Evolutionary conservation across 805 yeast species (phyloP), one percentile per base, ranked within the genome.

Genomic region (Dipodascus geniculatus): DNA sequence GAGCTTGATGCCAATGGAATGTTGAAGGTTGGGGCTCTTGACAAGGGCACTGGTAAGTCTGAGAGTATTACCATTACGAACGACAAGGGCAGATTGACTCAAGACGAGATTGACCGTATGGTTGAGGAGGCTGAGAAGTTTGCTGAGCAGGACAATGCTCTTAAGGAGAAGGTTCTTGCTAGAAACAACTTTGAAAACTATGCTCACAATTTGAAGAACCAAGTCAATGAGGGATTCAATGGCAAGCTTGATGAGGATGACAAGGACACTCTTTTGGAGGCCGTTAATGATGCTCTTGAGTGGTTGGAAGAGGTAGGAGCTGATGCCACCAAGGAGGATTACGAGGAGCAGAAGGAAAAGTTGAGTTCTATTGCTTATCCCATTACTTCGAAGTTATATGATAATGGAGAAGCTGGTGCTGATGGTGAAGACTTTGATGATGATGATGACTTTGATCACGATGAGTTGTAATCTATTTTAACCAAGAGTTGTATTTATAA

Each of bases 51-150:
- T 54, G 97, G 96, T 71, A 86, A 87, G 73, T 78, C 86, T 55
- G 88, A 90, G 72, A 83, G 91, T 64, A 86, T 89, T 67, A 87
- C 96, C 54, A 89, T 89, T 68, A 85, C 88, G 64, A 89, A 89
- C 66, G 96, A 89, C 72, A 87, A 87, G 77, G 96, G 96, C 65
- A 86, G 97, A 78, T 79, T 89, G 66, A 78, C 91, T 23, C 85
- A 87, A 75, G 96, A 90, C 58, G 96, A 89, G 59, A 90, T 91
- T 65, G 97, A 91, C 65, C 87, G 91, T 74, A 91, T 91, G 96
- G 96, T 91, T 59, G 93, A 82, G 67, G 98, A 91, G 68, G 97
- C 97, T 63, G 98, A 89, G 73, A 85, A 86, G 74, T 91, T 74
- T 65, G 96, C 95, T 61, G 88, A 86, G 64, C 95, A 89, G 72